Evolutionary conservation across 2,329 filamentous ascomycete genomes (phyloP), one percentile per base, ranked within the genome.

Genomic region (Alternaria angustiovoidea): DNA sequence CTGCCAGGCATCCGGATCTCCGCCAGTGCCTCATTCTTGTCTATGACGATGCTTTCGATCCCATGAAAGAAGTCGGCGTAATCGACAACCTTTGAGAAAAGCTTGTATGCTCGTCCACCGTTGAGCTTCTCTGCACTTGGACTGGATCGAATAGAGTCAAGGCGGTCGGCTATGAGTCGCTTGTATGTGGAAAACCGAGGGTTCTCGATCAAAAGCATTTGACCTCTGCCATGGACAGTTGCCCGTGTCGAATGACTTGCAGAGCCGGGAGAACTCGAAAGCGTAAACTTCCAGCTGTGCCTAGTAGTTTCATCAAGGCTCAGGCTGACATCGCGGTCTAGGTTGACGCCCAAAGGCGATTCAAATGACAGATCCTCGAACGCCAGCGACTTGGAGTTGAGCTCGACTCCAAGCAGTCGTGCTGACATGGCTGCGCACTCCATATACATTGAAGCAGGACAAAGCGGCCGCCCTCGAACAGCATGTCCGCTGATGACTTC

Each of bases 361-460:
- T 61, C 54, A 30, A 64, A 64, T 12, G 47, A 34, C 20, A 64
- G 26, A 20, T 64, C 52, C 26, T 64, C 59, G 34, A 64, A 64
- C 16, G 24, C 42, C 43, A 62, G 22, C 20, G 52, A 58, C n/a
- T 36, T 46, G 12, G 49, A 34, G 28, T 32, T 43, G 32, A 54
- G 32, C 34, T 58, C 26, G 24, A 32, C 28, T n/a, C 54, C 59
- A 2, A 62, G 39, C 48, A 43, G 49, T 36, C 51, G 41, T 14
- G 42, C 38, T 34, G 64, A 57, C 67, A 65, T 68, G 24, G 54
- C 57, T 26, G 49, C 61, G 18, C 58, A 69, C 48, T 70, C 67
- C 64, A 70, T 64, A 30, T 69, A 66, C 64, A 70, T 59, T 6
- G 67, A 62, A 18, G 67, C 64, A 3, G 67, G 67, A 32, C 63